Evolutionary conservation across 768 basidiomycete genomes (phyloP), one percentile per base, ranked within the genome.

Genomic region (Wakefieldia striispora): DNA sequence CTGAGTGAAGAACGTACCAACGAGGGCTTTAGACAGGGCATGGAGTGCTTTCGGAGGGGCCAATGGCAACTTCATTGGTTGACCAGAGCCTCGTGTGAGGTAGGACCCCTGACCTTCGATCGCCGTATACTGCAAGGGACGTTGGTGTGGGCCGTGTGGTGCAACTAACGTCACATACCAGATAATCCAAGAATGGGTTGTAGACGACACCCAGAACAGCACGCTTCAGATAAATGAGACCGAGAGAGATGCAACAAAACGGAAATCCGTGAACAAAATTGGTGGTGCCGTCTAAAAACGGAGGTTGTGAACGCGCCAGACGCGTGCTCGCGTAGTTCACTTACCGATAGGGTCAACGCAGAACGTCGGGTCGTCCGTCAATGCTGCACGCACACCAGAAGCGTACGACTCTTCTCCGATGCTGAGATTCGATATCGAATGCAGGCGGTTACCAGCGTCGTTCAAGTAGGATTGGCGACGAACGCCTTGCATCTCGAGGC

Each of bases 321-420:
- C 13, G 40, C 31, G 26, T 11, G 35, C 21, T 23, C 9, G 2
- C 33, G 4, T n/a, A 8, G 16, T 4, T 13, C 7, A 54, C 75
- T 51, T 53, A 85, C 88, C 93, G 51, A 95, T 95, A 27, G 95
- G 95, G 68, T 97, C 95, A 31, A 95, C 89, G 61, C 95, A 97
- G 70, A 90, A 99, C 0, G 95, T 98, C 6, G 95, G 93, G 33
- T 83, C 83, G 54, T 95, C 89, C 6, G 90, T 91, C 56, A 95
- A 69, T 11, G 81, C 75, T 14, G 76, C 72, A 38, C 82, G 76
- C 44, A 75, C 65, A 12, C 90, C 90, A 3, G 86, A 82, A 8
- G 90, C 83, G 61, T 89, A 93, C 3, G 88, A 88, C 72, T 97
- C 95, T 67, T 99, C 95, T 45, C 95, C 94, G 50, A 97, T 90